These are phyloP conservation scores for Haplosporangium sp. DNA, from an alignment of 371 early-diverging fungal species.

Conservation along the genomic window DNA sequence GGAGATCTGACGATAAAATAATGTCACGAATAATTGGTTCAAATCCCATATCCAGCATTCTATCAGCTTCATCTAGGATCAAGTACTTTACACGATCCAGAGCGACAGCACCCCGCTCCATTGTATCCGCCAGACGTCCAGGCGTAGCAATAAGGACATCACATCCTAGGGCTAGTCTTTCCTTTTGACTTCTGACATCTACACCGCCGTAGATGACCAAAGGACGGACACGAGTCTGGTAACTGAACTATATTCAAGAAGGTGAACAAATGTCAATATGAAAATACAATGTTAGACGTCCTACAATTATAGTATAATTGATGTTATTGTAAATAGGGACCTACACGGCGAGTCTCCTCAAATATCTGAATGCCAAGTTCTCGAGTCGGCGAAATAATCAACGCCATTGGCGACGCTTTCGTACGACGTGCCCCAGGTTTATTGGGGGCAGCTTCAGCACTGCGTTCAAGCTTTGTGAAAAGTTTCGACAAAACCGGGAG, in stretches of 20 bases:
- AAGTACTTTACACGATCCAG: slow-evolving; percentile 90
- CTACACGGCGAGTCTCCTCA: slow-evolving; percentile 58
- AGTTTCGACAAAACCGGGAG: slow-evolving; percentile 61
- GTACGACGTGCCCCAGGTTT: slow-evolving; percentile 30
- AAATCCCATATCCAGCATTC: slow-evolving; percentile 99
- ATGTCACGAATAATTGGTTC: slow-evolving; percentile 93
- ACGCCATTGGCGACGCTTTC: slow-evolving; percentile 34
- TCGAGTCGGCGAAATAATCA: slow-evolving; percentile 70
- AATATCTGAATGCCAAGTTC: slow-evolving; percentile 74
- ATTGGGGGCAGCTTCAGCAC: neutral
- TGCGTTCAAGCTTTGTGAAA: slow-evolving; percentile 21
- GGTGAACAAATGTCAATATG: too few species aligned
- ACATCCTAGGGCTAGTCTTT: slow-evolving; percentile 87
- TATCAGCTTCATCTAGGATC: slow-evolving; percentile 97
- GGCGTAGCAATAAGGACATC: slow-evolving; percentile 98
- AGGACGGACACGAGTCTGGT: slow-evolving; percentile 61
- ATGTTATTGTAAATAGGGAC: neutral
- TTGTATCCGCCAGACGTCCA: slow-evolving; percentile 96
- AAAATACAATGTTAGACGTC: too few species aligned
- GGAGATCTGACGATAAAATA: slow-evolving; percentile 57
- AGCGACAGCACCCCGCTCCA: slow-evolving; percentile 83
- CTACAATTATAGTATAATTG: neutral
- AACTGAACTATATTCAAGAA: slow-evolving; percentile 56
- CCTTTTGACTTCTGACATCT: slow-evolving; percentile 85
- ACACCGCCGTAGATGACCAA: slow-evolving; percentile 95